phyloP scores from a whole-genome alignment of 2,329 filamentous ascomycete genomes.

The Hypocrella siamensis region DNA sequence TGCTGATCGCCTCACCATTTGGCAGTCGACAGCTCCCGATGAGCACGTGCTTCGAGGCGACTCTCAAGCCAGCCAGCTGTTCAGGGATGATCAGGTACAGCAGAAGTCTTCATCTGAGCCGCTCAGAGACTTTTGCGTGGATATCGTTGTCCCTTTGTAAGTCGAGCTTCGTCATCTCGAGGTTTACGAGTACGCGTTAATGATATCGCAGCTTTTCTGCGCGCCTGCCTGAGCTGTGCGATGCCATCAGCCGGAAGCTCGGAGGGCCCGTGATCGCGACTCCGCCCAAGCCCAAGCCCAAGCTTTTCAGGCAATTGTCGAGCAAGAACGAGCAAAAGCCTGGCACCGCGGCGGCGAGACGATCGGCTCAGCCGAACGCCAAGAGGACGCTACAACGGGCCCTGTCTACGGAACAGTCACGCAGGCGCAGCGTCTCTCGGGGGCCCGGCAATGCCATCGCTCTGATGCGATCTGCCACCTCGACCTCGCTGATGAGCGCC shows the following conservation, averaged over 20 bases:
- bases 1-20: slow-evolving; percentile 66
- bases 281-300: slow-evolving; percentile 38
- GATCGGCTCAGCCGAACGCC: slow-evolving; percentile 23
- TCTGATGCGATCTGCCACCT: slow-evolving; percentile 53
- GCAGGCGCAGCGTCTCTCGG: slow-evolving; percentile 35
- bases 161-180: slow-evolving; percentile 10
- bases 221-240: slow-evolving; percentile 56
- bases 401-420: slow-evolving; percentile 41
- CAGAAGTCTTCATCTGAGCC: slow-evolving; percentile 39
- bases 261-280: slow-evolving; percentile 54
- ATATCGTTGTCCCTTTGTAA: slow-evolving; percentile 68
- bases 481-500: slow-evolving; percentile 40
- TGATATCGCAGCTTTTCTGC: slow-evolving; percentile 63
- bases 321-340: slow-evolving; percentile 31
- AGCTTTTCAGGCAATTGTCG: slow-evolving; percentile 25
- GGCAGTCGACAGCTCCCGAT: slow-evolving; percentile 60
- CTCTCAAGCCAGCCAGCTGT: slow-evolving; percentile 21
- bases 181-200: too few species aligned
- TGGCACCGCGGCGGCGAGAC: slow-evolving; percentile 33
- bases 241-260: slow-evolving; percentile 57
- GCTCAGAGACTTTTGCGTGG: slow-evolving; percentile 60
- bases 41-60: slow-evolving; percentile 35
- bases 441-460: slow-evolving; percentile 44
- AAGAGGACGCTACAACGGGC: slow-evolving; percentile 45
- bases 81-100: slow-evolving; percentile 18